These are phyloP conservation scores for Casuarina cunninghamiana DNA, from an alignment of 306 rosid species.

Conservation along the genomic window DNA sequence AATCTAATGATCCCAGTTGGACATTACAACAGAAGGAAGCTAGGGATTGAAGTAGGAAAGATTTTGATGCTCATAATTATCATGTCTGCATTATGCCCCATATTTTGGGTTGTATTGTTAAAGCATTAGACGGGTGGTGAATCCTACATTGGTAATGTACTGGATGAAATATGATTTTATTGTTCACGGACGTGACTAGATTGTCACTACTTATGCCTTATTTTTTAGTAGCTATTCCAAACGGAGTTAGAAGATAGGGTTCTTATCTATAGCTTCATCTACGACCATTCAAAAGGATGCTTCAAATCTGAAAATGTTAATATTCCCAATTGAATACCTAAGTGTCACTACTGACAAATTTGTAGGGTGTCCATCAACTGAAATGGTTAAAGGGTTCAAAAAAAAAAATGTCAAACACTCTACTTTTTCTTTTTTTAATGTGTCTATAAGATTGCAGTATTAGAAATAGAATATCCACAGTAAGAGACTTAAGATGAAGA, in stretches of 20 bases:
- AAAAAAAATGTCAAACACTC: not conserved
- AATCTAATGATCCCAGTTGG: too few species aligned
- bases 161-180: too few species aligned
- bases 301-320: not conserved
- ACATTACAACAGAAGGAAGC: too few species aligned
- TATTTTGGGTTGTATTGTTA: too few species aligned
- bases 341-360: not conserved
- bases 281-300: not conserved
- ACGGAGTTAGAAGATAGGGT: not conserved
- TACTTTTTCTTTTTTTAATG: too few species aligned
- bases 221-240: not conserved
- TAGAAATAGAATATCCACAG: not conserved
- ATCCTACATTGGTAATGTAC: too few species aligned
- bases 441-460: not conserved
- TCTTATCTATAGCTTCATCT: not conserved
- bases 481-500: constrained; percentile 16
- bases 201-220: not conserved
- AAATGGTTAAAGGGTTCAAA: not conserved
- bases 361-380: not conserved
- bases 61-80: too few species aligned
- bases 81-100: too few species aligned
- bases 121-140: too few species aligned
- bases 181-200: too few species aligned
- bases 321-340: too few species aligned
- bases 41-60: too few species aligned